phyloP scores from a whole-genome alignment of 2,329 filamentous ascomycete species.

The Pseudogymnoascus sp. region DNA sequence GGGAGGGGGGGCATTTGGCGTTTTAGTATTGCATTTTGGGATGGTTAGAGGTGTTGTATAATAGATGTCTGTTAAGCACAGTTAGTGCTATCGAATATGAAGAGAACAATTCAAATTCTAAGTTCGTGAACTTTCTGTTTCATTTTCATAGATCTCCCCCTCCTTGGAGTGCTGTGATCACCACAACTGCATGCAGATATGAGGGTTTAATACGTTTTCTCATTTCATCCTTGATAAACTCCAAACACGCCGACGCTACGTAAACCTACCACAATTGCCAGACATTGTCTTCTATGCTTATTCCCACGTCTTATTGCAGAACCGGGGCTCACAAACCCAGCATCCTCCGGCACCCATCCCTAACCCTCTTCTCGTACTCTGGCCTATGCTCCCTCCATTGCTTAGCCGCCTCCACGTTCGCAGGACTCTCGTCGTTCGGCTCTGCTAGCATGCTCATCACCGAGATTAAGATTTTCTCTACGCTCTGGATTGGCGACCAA shows the following conservation, averaged over 20 bases:
- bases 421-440: conserved; percentile 93
- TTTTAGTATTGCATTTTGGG: not conserved
- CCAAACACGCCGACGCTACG: not conserved
- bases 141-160: not conserved
- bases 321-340: conserved; percentile 54
- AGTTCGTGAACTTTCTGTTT: not conserved
- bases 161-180: not conserved
- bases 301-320: too few relatives aligned
- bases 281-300: not conserved
- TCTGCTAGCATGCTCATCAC: conserved; percentile 99
- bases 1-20: not conserved
- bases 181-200: not conserved
- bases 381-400: conserved; percentile 81
- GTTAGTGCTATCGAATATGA: not conserved
- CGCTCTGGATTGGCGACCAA: conserved; percentile 93
- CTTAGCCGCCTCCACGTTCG: conserved; percentile 91
- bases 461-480: conserved; percentile 93
- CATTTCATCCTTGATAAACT: not conserved
- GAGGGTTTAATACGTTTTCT: not conserved
- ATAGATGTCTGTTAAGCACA: not conserved
- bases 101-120: not conserved
- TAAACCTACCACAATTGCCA: not conserved
- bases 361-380: conserved; percentile 82
- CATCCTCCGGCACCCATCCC: conserved; percentile 71
- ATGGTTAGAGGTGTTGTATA: conserved; percentile 1